These are phyloP conservation scores for Suillus subluteus DNA, from an alignment of 768 basidiomycete genomes.

Conservation along the genomic window DNA sequence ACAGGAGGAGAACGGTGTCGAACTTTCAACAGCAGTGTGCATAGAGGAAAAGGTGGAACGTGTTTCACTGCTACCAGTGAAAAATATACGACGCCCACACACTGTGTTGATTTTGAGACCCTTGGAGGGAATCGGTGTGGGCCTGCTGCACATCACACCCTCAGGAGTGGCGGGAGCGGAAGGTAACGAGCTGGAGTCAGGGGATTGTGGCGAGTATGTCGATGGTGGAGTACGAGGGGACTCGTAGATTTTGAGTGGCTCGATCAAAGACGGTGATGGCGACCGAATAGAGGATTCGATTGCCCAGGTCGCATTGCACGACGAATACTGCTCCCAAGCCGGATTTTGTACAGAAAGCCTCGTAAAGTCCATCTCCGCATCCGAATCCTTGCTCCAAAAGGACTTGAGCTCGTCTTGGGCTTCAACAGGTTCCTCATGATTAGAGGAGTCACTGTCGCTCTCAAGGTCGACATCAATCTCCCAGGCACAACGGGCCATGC, in stretches of 20 bases:
- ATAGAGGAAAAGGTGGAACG: conserved; percentile 59
- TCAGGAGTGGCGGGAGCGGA: conserved; percentile 66
- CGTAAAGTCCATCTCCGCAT: conserved; percentile 38
- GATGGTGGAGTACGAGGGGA: conserved; percentile 54
- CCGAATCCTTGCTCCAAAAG: conserved; percentile 60
- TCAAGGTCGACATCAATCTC: conserved; percentile 70
- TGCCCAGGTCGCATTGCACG: conserved; percentile 59
- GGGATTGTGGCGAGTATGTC: conserved; percentile 51
- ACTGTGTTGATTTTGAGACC: conserved; percentile 65
- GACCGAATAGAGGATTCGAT: conserved; percentile 56
- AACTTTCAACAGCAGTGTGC: conserved; percentile 73
- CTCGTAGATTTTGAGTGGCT: conserved; percentile 46
- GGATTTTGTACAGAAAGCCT: conserved; percentile 34
- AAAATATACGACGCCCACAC: conserved; percentile 39
- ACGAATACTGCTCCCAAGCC: conserved; percentile 41
- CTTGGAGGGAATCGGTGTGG: conserved; percentile 38
- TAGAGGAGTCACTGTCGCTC: conserved; percentile 63
- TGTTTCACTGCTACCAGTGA: conserved; percentile 47
- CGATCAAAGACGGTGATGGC: conserved; percentile 40
- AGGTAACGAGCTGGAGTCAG: conserved; percentile 41
- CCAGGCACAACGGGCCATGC: conserved; percentile 79
- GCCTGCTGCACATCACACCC: conserved; percentile 43
- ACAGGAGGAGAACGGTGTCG: conserved; percentile 60
- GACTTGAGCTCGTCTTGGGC: conserved; percentile 49
- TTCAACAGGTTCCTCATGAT: conserved; percentile 45